Base-by-base conservation (phyloP, 768 basidiomycete genomes). In the Pleurotus cornucopiae region DNA sequence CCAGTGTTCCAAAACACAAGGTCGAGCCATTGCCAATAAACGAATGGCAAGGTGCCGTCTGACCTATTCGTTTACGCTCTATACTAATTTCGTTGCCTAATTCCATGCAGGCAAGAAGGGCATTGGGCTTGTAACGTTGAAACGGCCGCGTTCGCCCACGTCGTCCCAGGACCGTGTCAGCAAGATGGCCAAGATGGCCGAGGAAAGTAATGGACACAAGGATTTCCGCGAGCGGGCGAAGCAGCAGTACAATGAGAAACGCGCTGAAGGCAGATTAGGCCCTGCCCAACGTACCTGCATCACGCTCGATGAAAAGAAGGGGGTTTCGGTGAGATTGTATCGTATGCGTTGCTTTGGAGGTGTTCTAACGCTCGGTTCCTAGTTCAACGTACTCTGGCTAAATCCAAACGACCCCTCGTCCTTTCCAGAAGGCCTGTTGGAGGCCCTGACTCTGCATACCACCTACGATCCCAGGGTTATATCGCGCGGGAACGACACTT, bases 341-440 rank as follows among this genome's bases (percentile, higher is more conserved):
- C 39, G 16, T 21, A 9, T 45, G 11, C 3, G 6, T 46, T 40
- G 6, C 23, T 34, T n/a, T 48, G 18, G 21, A 48, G 14, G 12
- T 23, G 47, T 23, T 23, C 16, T 16, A 16, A 48, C 12, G 20
- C 23, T 49, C 58, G n/a, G 48, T 57, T 63, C 4, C 44, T 63
- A 94, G 92, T 91, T 92, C 69, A 91, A 93, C 63, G 81, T 88
- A 30, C 73, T 91, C 23, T 91, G 87, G 84, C 75, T 94, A 53
- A 82, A 92, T 64, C 85, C 89, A 2, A 73, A 76, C 54, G 77
- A 85, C 63, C 69, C 72, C 5, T 81, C 85, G 39, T 73, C 88
- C 26, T 84, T 92, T 64, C 90, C 92, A 13, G 66, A 74, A 20
- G 85, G 81, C 5, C 71, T 94, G 41, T 66, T 83, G 55, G 83